phyloP scores from a whole-genome alignment of 2,329 filamentous ascomycete species.

The Trichoderma sp. region DNA sequence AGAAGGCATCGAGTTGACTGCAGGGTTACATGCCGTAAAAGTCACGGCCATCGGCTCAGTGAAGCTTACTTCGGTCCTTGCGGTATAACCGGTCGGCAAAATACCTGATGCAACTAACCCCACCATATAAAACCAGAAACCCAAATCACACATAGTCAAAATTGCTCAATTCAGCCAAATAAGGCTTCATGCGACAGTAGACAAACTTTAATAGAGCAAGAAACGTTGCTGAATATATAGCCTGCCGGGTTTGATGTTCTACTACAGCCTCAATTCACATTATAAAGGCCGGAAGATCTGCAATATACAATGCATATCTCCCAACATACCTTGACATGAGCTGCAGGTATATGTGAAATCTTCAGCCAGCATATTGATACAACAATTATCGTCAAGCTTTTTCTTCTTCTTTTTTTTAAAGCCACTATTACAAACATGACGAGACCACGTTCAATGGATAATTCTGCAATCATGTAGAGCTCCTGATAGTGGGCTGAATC shows the following conservation, averaged over 20 bases:
- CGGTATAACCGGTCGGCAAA: conserved; percentile 13
- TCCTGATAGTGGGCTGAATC: neutral
- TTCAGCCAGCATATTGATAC: neutral
- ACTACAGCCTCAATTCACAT: neutral
- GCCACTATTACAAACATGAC: neutral
- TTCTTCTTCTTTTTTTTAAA: neutral
- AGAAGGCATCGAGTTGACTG: neutral
- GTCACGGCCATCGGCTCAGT: neutral
- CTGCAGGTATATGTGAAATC: neutral
- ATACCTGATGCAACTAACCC: neutral
- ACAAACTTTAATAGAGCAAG: neutral
- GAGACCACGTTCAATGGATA: neutral
- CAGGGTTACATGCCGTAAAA: neutral
- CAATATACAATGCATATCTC: neutral
- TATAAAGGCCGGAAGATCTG: neutral
- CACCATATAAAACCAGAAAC: neutral
- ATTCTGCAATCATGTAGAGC: neutral
- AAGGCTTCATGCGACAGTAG: neutral
- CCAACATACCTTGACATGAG: neutral
- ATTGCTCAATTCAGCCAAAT: neutral
- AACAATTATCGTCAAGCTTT: too few species aligned
- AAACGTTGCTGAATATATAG: neutral
- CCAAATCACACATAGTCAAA: neutral
- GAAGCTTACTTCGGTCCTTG: neutral
- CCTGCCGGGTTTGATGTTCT: neutral